Conservation (phyloP, 2,329 filamentous ascomycete genomes). For the Colletotrichum lindemuthianum region DNA sequence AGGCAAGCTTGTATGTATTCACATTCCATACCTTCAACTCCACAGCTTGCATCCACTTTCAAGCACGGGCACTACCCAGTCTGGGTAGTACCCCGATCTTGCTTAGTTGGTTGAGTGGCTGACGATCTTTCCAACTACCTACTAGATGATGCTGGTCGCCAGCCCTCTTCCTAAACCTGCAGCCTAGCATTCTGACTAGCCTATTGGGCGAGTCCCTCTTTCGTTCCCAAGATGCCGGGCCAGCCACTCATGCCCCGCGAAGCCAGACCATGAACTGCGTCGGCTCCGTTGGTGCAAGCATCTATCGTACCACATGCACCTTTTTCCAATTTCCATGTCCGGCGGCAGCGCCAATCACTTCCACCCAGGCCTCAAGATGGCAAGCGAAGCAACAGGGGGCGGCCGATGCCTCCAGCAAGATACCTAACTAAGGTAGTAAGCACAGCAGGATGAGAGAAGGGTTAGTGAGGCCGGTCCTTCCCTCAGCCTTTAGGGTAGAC, state of each 20-base stretch:
- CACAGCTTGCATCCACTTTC: neutral
- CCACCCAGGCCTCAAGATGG: no score
- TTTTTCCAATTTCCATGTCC: constrained; percentile 2
- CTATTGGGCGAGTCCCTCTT: constrained; percentile 27
- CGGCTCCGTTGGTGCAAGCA: constrained; percentile 32
- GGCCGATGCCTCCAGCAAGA: no score
- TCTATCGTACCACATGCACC: constrained; percentile 30
- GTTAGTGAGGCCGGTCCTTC: no score
- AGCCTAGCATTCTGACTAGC: constrained; percentile 19
- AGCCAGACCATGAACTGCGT: constrained; percentile 22
- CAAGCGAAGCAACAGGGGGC: no score
- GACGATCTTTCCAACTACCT: constrained; percentile 17
- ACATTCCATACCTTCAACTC: constrained; percentile 24
- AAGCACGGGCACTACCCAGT: constrained; percentile 27
- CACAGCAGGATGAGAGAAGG: no score
- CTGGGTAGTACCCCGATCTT: constrained; percentile 23
- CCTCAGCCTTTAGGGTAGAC: no score
- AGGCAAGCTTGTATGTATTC: no score
- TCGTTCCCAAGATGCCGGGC: constrained; percentile 34
- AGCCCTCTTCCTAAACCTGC: constrained; percentile 7
- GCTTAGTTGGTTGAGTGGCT: constrained; percentile 33
- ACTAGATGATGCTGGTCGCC: constrained; percentile 23
- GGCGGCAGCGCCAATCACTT: no score
- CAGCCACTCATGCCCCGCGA: constrained; percentile 20
- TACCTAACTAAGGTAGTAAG: no score